A percentile compares a stretch with the other conserved stretches of the same genome.
Evolutionary conservation across 2,329 filamentous ascomycete genomes (phyloP).

Genomic region (Cercospora sojina): DNA sequence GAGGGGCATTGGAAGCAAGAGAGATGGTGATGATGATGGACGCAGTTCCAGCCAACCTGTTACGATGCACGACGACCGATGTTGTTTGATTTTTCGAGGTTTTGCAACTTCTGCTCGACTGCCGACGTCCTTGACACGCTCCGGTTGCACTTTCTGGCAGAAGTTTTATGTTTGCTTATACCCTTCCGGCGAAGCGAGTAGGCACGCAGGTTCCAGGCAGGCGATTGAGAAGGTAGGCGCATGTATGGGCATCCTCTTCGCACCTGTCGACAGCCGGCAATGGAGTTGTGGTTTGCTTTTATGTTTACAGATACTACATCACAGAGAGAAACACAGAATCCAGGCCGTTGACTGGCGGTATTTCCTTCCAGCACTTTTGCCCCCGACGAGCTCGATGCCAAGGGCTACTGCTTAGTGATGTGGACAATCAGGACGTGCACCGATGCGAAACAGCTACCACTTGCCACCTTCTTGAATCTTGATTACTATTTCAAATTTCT

Average conservation of each 20-base stretch:
- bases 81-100: not conserved
- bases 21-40: not conserved
- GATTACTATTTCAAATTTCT: not conserved
- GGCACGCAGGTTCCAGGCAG: not conserved
- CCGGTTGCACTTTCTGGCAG: not conserved
- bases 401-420: not conserved
- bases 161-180: slow-evolving; percentile 1
- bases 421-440: not conserved
- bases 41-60: not conserved
- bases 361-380: not conserved
- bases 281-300: not conserved
- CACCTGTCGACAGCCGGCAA: not conserved
- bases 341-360: not conserved
- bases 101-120: not conserved
- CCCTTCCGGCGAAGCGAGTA: not conserved
- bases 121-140: not conserved
- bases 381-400: not conserved
- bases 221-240: not conserved
- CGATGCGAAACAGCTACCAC: not conserved
- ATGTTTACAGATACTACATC: not conserved
- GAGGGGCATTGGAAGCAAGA: not conserved
- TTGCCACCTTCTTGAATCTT: no score
- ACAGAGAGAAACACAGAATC: not conserved
- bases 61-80: not conserved
- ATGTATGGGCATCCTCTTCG: not conserved